Percentiles rank a stretch among this genome's conserved stretches.
Conservation (phyloP, 176 grass and related monocot species). For the Coix lacrymajobi region DNA sequence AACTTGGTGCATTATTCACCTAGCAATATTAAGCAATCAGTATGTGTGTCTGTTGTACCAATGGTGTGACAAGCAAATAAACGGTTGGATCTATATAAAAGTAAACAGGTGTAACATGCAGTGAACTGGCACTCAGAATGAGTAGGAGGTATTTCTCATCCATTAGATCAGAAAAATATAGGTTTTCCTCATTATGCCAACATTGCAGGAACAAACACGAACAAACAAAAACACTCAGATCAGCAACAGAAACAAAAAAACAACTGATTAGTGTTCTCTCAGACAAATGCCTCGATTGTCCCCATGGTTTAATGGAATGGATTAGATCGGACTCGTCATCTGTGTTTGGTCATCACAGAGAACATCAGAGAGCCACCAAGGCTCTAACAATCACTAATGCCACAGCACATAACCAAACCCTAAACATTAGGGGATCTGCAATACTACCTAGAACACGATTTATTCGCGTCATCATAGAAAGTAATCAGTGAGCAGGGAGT, state of each 20-base stretch:
- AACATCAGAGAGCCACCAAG: neutral
- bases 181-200: constrained; percentile 35
- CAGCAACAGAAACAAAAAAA: neutral
- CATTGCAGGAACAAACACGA: neutral
- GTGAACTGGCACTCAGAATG: constrained; percentile 38
- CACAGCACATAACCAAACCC: too few species aligned
- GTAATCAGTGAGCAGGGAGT: too few species aligned
- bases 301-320: constrained; percentile 51
- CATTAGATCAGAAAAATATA: constrained; percentile 9
- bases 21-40: too few species aligned
- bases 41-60: too few species aligned
- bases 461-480: neutral
- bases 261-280: constrained; percentile 22
- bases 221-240: fast-evolving
- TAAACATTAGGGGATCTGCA: too few species aligned
- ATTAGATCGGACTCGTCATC: constrained; percentile 63
- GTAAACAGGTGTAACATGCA: neutral
- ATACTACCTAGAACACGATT: neutral
- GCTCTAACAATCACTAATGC: neutral
- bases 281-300: constrained; percentile 73
- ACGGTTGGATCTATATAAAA: too few species aligned
- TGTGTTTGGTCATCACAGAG: constrained; percentile 42
- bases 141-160: constrained; percentile 60
- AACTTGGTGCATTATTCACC: too few species aligned
- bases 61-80: too few species aligned